A percentile compares a stretch with the other conserved stretches of the same genome.
Evolutionary conservation across 2,329 filamentous ascomycete genomes (phyloP).

Genomic region (Verticillium dahliae): DNA sequence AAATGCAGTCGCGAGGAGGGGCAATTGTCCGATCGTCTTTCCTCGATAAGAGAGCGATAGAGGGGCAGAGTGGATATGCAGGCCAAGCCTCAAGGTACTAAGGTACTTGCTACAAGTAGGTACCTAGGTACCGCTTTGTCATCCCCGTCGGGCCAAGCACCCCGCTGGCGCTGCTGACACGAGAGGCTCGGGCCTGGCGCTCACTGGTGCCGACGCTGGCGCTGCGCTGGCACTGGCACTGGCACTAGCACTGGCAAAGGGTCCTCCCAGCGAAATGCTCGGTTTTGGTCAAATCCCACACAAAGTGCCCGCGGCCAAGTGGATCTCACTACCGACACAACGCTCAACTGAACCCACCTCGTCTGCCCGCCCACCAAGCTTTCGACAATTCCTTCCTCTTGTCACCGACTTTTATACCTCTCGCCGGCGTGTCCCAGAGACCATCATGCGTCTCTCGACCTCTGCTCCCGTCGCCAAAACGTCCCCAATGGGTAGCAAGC

Average conservation of each 20-base stretch:
- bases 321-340: background rate
- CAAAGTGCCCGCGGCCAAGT: background rate
- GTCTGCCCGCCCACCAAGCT: background rate
- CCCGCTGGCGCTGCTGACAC: too few species aligned
- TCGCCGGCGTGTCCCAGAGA: background rate
- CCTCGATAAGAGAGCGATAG: background rate
- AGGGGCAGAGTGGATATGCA: background rate
- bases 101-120: too few species aligned
- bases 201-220: background rate
- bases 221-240: background rate
- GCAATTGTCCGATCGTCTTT: background rate
- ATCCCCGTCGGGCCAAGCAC: background rate
- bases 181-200: too few species aligned
- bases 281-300: background rate
- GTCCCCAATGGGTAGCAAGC: background rate
- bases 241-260: background rate
- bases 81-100: background rate
- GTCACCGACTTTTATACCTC: background rate
- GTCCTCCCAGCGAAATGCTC: background rate
- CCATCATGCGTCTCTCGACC: background rate
- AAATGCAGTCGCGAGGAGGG: background rate
- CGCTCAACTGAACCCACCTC: background rate
- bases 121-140: background rate
- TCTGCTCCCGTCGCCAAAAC: background rate
- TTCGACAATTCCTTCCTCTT: background rate